These are phyloP conservation scores for Ceratobasidium theobromae DNA, from an alignment of 1,284 basidiomycete genomes.

Conservation along the genomic window DNA sequence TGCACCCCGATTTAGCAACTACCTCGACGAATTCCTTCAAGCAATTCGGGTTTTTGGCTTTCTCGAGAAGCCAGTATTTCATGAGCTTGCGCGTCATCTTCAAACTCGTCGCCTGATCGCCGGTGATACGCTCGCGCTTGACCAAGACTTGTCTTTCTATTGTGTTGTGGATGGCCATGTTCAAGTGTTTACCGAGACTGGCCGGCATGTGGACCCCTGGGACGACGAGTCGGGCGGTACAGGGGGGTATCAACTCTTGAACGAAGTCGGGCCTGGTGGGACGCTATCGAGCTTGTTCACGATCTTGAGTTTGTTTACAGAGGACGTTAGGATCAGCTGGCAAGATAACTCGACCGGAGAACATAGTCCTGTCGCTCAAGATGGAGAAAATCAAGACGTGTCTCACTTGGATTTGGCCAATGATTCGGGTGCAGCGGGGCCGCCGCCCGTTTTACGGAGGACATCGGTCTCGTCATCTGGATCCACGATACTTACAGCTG, in stretches of 20 bases:
- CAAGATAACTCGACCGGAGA: slow-evolving; percentile 53
- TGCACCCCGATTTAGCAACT: slow-evolving; percentile 72
- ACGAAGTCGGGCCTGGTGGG: slow-evolving; percentile 92
- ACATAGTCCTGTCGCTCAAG: neutral
- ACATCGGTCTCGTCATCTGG: slow-evolving; percentile 62
- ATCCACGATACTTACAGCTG: slow-evolving; percentile 62
- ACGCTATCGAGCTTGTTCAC: slow-evolving; percentile 95
- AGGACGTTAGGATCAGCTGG: slow-evolving; percentile 94
- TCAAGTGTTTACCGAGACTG: slow-evolving; percentile 78
- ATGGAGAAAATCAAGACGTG: slow-evolving; percentile 56
- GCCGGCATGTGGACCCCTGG: slow-evolving; percentile 56
- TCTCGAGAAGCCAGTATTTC: slow-evolving; percentile 93
- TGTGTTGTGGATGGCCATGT: slow-evolving; percentile 92
- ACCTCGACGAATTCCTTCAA: slow-evolving; percentile 91
- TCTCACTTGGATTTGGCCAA: slow-evolving; percentile 58
- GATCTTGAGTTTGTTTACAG: slow-evolving; percentile 93
- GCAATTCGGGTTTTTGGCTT: slow-evolving; percentile 95
- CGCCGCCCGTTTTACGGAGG: slow-evolving; percentile 46
- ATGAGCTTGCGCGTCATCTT: slow-evolving; percentile 89
- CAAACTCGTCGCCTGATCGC: slow-evolving; percentile 90
- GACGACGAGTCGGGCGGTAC: slow-evolving; percentile 80
- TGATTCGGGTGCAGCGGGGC: neutral
- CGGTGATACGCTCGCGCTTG: slow-evolving; percentile 86
- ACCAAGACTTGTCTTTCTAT: slow-evolving; percentile 92
- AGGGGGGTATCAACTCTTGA: slow-evolving; percentile 83